These are phyloP conservation scores for Apiospora kogelbergensis DNA, from an alignment of 2,329 filamentous ascomycete species.

Conservation along the genomic window DNA sequence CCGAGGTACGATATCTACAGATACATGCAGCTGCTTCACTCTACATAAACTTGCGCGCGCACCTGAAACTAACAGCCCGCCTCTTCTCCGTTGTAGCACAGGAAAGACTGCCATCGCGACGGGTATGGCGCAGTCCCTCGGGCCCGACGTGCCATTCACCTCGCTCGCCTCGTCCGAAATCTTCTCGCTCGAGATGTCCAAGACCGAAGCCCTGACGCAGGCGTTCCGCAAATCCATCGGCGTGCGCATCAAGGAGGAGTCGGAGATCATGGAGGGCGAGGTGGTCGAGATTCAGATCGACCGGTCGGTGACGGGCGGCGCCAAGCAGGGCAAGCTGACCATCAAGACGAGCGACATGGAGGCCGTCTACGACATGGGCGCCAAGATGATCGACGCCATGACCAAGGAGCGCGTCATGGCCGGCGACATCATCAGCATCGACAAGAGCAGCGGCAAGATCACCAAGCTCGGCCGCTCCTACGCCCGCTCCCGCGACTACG, in stretches of 20 bases:
- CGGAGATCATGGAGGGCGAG: slow-evolving; percentile 98
- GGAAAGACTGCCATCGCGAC: slow-evolving; percentile 98
- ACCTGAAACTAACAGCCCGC: neutral
- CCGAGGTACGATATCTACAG: slow-evolving; percentile 62
- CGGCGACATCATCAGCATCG: slow-evolving; percentile 96
- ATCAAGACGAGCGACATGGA: slow-evolving; percentile 99
- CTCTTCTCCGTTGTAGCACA: slow-evolving; percentile 56
- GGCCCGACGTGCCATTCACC: slow-evolving; percentile 92
- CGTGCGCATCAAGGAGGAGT: slow-evolving; percentile 97
- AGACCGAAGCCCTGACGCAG: slow-evolving; percentile 96
- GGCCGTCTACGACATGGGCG: slow-evolving; percentile 98
- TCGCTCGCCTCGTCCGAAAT: slow-evolving; percentile 95
- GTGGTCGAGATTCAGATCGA: slow-evolving; percentile 99
- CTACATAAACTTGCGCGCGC: neutral
- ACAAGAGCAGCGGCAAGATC: slow-evolving; percentile 98
- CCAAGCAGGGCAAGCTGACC: slow-evolving; percentile 98
- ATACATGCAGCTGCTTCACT: neutral
- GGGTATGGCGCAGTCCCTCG: slow-evolving; percentile 96
- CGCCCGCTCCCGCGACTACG: slow-evolving; percentile 93
- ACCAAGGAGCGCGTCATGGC: slow-evolving; percentile 99
- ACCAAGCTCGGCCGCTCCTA: slow-evolving; percentile 95
- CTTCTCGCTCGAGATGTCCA: slow-evolving; percentile 98
- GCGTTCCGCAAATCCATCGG: slow-evolving; percentile 99
- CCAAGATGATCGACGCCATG: slow-evolving; percentile 99
- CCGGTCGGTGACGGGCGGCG: slow-evolving; percentile 90